A percentile compares a stretch with the other conserved stretches of the same genome.
These are phyloP conservation scores for Phytopythium sindhum DNA, from an alignment of 352 stramenopile species.

Conservation along the genomic window DNA sequence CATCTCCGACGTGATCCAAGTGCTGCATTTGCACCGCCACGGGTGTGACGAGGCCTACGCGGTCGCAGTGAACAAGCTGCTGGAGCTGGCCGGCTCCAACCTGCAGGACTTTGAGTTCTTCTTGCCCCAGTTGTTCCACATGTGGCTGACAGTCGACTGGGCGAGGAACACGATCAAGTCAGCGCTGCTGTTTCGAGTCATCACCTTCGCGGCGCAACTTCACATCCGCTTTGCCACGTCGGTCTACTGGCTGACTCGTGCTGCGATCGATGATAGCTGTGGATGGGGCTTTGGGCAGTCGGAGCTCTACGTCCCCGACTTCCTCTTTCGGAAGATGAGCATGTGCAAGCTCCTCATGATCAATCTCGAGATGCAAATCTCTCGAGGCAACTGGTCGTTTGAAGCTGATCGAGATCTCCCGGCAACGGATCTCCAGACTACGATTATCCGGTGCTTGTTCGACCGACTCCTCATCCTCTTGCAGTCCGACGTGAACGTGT, in stretches of 20 bases:
- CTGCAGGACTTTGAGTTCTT: slow-evolving; percentile 85
- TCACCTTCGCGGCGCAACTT: slow-evolving; percentile 66
- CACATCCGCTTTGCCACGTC: slow-evolving; percentile 77
- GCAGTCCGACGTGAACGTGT: slow-evolving; percentile 25
- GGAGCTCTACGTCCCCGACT: slow-evolving; percentile 69
- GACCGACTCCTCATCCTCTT: slow-evolving; percentile 53
- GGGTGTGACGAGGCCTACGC: slow-evolving; percentile 72
- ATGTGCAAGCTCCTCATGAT: slow-evolving; percentile 80
- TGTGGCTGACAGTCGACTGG: slow-evolving; percentile 82
- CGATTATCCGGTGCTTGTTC: slow-evolving; percentile 67
- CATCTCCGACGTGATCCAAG: slow-evolving; percentile 77
- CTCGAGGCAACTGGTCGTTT: slow-evolving; percentile 55
- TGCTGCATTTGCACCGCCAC: slow-evolving; percentile 78
- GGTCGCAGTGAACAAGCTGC: slow-evolving; percentile 63
- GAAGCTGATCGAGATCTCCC: slow-evolving; percentile 59
- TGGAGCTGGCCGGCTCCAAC: slow-evolving; percentile 58
- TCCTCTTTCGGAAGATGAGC: slow-evolving; percentile 74
- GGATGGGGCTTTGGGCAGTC: slow-evolving; percentile 80
- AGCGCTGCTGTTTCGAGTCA: slow-evolving; percentile 66
- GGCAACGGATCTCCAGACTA: slow-evolving; percentile 48
- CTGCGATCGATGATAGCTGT: slow-evolving; percentile 75
- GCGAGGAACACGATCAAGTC: slow-evolving; percentile 72
- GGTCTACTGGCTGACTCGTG: slow-evolving; percentile 78
- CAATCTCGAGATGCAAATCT: slow-evolving; percentile 83
- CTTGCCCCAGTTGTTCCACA: slow-evolving; percentile 77